These are phyloP conservation scores for Coprinellus micaceus DNA, from an alignment of 768 basidiomycete genomes.

Conservation along the genomic window DNA sequence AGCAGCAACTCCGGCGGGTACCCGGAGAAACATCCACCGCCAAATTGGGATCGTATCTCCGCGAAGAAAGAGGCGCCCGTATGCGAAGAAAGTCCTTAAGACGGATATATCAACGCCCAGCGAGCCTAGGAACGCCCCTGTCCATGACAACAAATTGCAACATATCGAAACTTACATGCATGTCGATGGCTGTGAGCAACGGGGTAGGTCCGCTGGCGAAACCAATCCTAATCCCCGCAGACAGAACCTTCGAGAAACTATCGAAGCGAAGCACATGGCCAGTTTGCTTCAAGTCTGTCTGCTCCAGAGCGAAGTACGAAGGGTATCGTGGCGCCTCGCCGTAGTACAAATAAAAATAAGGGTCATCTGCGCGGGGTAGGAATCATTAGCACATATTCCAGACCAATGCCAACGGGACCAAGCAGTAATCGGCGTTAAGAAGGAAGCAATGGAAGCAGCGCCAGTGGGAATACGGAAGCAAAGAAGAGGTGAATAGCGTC, in stretches of 20 bases:
- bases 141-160: not conserved
- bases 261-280: conserved; percentile 88
- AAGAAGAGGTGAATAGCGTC: not conserved
- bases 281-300: conserved; percentile 49
- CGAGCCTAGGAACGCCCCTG: not conserved
- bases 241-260: conserved; percentile 81
- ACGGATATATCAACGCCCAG: not conserved
- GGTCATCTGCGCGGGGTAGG: conserved; percentile 56
- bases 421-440: not conserved
- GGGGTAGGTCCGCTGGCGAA: conserved; percentile 73
- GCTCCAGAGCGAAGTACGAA: conserved; percentile 82
- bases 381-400: not conserved
- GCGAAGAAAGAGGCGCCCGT: too few species aligned
- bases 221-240: conserved; percentile 75
- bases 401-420: conserved; percentile 1
- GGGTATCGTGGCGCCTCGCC: conserved; percentile 59
- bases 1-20: not conserved
- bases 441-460: conserved; percentile 1
- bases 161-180: conserved; percentile 41
- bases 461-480: not conserved
- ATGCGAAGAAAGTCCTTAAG: too few species aligned
- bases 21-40: too few species aligned
- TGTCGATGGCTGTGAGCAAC: conserved; percentile 66
- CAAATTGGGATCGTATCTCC: too few species aligned
- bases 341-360: conserved; percentile 77